These are phyloP conservation scores for Lachnellula arida DNA, from an alignment of 2,329 filamentous ascomycete species.

Conservation along the genomic window DNA sequence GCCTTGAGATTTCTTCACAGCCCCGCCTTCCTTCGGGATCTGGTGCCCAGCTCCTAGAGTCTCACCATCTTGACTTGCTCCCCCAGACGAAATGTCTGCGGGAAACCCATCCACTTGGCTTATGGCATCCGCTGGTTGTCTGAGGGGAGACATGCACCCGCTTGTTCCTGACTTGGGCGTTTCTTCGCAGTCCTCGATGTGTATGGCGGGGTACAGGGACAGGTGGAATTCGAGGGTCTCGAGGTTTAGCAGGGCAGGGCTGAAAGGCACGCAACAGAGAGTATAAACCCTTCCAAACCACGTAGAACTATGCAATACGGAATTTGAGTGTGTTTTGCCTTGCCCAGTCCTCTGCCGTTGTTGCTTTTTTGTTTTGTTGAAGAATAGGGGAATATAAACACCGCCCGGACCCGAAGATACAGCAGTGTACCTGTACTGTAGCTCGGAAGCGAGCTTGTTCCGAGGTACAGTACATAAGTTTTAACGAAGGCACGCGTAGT, in stretches of 20 bases:
- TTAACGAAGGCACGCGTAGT: neutral
- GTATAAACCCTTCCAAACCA: neutral
- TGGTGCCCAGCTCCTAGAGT: neutral
- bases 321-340: neutral
- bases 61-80: slow-evolving; percentile 4
- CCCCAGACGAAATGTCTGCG: slow-evolving; percentile 1
- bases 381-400: neutral
- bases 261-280: neutral
- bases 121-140: slow-evolving; percentile 24
- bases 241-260: neutral
- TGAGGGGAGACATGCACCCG: slow-evolving; percentile 32
- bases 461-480: no score
- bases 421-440: neutral
- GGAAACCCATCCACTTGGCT: slow-evolving; percentile 21
- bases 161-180: slow-evolving; percentile 26
- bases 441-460: slow-evolving; percentile 4
- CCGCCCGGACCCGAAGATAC: neutral
- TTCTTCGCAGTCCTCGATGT: slow-evolving; percentile 8
- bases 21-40: slow-evolving; percentile 4
- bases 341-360: neutral
- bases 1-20: slow-evolving; percentile 2
- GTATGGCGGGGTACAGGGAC: slow-evolving; percentile 30
- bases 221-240: neutral
- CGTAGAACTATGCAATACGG: neutral
- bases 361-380: neutral